Conservation (phyloP, 2,329 filamentous ascomycete species). For the Ceratocystis colombiana region DNA sequence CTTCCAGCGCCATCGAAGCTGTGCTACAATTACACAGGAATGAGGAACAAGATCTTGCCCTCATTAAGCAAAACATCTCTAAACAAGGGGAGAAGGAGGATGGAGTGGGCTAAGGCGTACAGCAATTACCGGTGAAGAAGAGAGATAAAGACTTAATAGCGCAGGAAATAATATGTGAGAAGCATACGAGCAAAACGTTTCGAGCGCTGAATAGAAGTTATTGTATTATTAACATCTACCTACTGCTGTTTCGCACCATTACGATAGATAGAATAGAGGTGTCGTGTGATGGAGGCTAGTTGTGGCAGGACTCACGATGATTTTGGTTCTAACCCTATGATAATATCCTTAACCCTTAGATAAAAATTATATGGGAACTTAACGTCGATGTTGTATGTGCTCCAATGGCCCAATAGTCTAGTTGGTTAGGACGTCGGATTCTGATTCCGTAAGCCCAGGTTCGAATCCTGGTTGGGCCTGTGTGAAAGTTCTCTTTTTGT, state of each 20-base stretch:
- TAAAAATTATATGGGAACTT: not conserved
- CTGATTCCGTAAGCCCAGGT: slow-evolving; percentile 23
- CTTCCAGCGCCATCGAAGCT: slow-evolving; percentile 16
- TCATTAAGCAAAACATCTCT: slow-evolving; percentile 5
- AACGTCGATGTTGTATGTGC: rapidly evolving
- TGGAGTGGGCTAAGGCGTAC: not conserved
- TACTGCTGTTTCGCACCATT: too few species aligned
- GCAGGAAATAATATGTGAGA: too few species aligned
- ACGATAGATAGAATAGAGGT: too few species aligned
- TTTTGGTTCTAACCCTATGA: too few species aligned
- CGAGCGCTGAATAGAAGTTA: too few species aligned
- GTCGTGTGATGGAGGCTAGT: too few species aligned
- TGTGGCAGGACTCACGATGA: too few species aligned
- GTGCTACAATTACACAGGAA: slow-evolving; percentile 17
- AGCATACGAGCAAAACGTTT: too few species aligned
- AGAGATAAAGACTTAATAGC: too few species aligned
- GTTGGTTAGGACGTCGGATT: slow-evolving; percentile 25
- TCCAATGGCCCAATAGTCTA: slow-evolving; percentile 19
- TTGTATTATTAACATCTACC: too few species aligned
- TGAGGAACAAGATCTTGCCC: not conserved
- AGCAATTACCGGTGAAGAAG: not conserved
- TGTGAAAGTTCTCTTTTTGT: not conserved
- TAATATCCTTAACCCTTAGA: too few species aligned
- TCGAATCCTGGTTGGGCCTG: slow-evolving; percentile 24
- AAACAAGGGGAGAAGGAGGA: not conserved